Base-by-base conservation (phyloP, 495 filamentous ascomycete genomes). In the Halenospora varia region DNA sequence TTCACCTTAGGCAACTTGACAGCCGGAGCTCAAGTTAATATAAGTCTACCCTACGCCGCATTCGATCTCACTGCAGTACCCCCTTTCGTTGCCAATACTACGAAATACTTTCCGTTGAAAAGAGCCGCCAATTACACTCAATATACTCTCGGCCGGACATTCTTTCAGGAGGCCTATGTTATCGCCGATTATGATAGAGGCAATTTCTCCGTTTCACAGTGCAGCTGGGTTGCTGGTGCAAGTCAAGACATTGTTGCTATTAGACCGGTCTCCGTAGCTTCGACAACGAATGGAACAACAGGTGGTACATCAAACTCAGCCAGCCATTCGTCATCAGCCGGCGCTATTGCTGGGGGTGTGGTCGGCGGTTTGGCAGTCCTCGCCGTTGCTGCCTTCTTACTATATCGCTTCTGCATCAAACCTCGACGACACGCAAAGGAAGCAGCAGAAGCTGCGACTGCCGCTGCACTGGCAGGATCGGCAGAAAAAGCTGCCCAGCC, bases 61-160 rank as follows among this genome's bases (percentile, higher is more conserved):
- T 82, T 83, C 60, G 79, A 82, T 61, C 67, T 80, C 6, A 61
- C 54, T 3, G 77, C 76, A 1, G 17, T 10, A 1, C n/a, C 3
- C 9, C 50, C 50, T n/a, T 22, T 40, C n/a, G 3, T 53, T 2
- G 8, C 26, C 2, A 24, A 40, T 23, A 23, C 25, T 6, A 53
- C 50, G 2, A 49, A 25, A 25, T 84, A 82, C 53, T 84, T 83
- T 49, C 79, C 81, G 0, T 62, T 84, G 9, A 73, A 73, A 46
- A 69, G 79, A 20, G 78, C 76, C 2, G 67, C 65, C 19, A 79
- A 82, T 57, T 63, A 71, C n/a, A 72, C 66, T 0, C 80, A 83
- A 59, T 82, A 78, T 62, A 79, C 75, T 0, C 68, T 84, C 3
- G 81, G 81, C 6, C 70, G 79, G 25, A 71, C 72, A 10, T 83